phyloP scores from a whole-genome alignment of 2,329 filamentous ascomycete species.

The Clarireedia homoeocarpa region DNA sequence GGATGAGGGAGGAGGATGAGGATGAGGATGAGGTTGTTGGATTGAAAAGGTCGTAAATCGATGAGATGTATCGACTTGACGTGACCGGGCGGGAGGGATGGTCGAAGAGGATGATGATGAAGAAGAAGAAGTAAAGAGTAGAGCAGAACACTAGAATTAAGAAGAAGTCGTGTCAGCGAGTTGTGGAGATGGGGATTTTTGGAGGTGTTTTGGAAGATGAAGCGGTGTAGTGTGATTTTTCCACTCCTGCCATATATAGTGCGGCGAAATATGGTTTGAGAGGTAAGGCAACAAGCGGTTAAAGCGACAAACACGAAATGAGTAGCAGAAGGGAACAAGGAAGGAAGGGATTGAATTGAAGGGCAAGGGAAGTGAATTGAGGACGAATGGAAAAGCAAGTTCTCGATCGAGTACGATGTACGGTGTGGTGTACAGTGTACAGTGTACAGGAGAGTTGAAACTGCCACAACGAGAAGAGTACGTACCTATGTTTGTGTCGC shows the following conservation, averaged over 20 bases:
- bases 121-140: slow-evolving; percentile 1
- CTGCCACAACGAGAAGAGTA: not conserved
- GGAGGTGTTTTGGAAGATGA: not conserved
- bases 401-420: not conserved
- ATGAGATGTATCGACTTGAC: not conserved
- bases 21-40: not conserved
- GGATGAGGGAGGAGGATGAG: too few relatives aligned
- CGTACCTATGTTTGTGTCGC: not conserved
- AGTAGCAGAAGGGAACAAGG: slow-evolving; percentile 11
- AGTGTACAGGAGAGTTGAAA: not conserved
- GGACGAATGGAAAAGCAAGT: not conserved
- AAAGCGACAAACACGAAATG: slow-evolving; percentile 1
- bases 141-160: slow-evolving; percentile 3
- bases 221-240: not conserved
- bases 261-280: not conserved
- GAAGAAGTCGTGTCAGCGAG: not conserved
- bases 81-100: not conserved
- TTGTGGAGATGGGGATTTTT: not conserved
- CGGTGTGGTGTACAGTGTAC: not conserved
- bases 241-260: too few relatives aligned
- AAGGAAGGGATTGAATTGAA: not conserved
- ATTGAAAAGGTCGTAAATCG: not conserved
- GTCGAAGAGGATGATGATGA: slow-evolving; percentile 7
- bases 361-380: slow-evolving; percentile 14
- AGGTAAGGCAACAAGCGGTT: slow-evolving; percentile 4